Evolutionary conservation across 768 basidiomycete genomes (phyloP).

Genomic region (Vararia minispora): DNA sequence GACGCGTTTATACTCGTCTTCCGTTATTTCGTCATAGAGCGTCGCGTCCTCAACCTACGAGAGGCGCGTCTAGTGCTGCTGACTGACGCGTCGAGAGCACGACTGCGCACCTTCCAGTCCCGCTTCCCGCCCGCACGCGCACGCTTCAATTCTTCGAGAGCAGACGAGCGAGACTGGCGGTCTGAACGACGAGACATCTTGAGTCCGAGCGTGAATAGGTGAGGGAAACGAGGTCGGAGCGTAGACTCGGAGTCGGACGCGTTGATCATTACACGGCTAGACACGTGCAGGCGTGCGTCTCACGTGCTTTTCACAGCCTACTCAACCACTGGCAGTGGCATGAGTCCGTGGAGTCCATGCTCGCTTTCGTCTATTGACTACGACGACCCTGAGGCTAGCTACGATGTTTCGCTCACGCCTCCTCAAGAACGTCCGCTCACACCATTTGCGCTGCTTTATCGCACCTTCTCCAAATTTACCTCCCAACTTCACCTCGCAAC

Average conservation of each 20-base stretch:
- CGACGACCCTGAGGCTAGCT: not conserved
- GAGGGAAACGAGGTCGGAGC: too few relatives aligned
- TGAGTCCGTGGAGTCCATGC: too few relatives aligned
- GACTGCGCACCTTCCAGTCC: conserved; percentile 40
- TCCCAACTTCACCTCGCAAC: not conserved
- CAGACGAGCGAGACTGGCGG: too few relatives aligned
- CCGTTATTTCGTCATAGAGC: conserved; percentile 84
- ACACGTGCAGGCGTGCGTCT: too few relatives aligned
- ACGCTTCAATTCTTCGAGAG: too few relatives aligned
- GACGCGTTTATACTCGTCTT: conserved; percentile 79
- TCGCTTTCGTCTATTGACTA: too few relatives aligned
- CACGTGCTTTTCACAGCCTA: too few relatives aligned
- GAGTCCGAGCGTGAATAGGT: too few relatives aligned
- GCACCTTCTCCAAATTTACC: not conserved
- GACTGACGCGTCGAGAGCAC: conserved; percentile 4
- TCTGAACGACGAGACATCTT: too few relatives aligned
- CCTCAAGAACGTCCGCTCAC: conserved; percentile 1
- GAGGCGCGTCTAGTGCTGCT: conserved; percentile 17
- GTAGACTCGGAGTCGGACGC: too few relatives aligned
- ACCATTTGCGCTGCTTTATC: conserved; percentile 1
- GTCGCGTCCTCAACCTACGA: conserved; percentile 43
- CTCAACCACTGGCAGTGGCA: too few relatives aligned
- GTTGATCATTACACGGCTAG: too few relatives aligned
- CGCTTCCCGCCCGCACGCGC: conserved; percentile 25
- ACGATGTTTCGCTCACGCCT: conserved; percentile 7